A percentile compares a stretch with the other conserved stretches of the same genome.
These are phyloP conservation scores for Cylindrotheca fusiformis DNA, from an alignment of 108 stramenopile species.

Conservation along the genomic window DNA sequence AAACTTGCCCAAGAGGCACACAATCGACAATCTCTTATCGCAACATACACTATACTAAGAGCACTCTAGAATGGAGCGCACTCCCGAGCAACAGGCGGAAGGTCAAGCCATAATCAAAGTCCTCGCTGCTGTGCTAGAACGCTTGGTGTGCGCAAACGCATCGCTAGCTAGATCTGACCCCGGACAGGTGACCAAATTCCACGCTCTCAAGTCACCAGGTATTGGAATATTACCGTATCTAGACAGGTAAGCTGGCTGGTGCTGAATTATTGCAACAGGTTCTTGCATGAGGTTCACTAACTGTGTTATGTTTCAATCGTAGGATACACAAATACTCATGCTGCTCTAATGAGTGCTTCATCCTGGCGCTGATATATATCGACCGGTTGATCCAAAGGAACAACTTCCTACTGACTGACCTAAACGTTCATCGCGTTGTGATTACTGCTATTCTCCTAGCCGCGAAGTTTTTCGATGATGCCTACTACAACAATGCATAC, in stretches of 20 bases:
- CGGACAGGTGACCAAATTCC: constrained; percentile 92
- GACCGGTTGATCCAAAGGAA: constrained; percentile 95
- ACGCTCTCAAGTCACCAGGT: constrained; percentile 90
- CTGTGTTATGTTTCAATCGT: neutral
- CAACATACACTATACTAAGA: constrained; percentile 3
- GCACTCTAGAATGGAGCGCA: constrained; percentile 59
- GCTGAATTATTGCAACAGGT: neutral
- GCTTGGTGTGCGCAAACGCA: constrained; percentile 70
- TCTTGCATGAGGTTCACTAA: neutral
- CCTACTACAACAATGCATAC: constrained; percentile 99
- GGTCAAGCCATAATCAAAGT: constrained; percentile 71
- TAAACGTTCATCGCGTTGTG: constrained; percentile 96
- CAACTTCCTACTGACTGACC: constrained; percentile 88
- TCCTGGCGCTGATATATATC: constrained; percentile 97
- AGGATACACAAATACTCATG: constrained; percentile 95
- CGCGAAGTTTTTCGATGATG: constrained; percentile 99
- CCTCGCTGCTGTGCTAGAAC: constrained; percentile 80
- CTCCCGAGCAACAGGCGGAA: constrained; percentile 66
- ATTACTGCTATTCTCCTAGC: constrained; percentile 95
- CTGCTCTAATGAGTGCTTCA: constrained; percentile 96
- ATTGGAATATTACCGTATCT: constrained; percentile 91
- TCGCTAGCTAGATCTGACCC: constrained; percentile 53
- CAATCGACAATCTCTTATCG: constrained; percentile 4
- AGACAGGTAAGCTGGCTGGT: constrained; percentile 69
- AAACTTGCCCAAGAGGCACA: constrained; percentile 27